These are phyloP conservation scores for Fusarium haematococcum DNA, from an alignment of 2,329 filamentous ascomycete genomes.

Conservation along the genomic window DNA sequence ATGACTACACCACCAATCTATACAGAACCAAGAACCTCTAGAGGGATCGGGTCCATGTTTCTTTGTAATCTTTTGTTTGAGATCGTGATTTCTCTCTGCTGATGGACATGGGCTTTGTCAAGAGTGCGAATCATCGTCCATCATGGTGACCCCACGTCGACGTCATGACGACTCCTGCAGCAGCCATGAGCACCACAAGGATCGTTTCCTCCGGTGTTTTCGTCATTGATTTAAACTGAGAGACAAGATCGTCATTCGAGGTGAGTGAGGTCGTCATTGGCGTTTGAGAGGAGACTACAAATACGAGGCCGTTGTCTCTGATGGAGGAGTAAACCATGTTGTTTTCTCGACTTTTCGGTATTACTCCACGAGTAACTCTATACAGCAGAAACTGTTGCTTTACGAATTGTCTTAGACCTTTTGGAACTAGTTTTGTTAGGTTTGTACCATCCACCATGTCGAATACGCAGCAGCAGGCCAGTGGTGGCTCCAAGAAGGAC, in stretches of 20 bases:
- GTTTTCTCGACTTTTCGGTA: not conserved
- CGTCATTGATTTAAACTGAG: constrained; percentile 28
- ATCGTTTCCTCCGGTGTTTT: constrained; percentile 36
- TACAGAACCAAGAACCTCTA: not conserved
- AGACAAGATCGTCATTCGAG: constrained; percentile 12
- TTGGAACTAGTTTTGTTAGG: constrained; percentile 1
- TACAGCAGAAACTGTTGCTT: not conserved
- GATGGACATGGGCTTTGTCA: not conserved
- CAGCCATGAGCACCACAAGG: constrained; percentile 5
- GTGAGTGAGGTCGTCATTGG: constrained; percentile 27
- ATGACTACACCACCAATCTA: not conserved
- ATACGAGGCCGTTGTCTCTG: not conserved
- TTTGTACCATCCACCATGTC: constrained; percentile 27
- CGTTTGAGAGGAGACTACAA: not conserved
- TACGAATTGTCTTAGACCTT: constrained; percentile 9
- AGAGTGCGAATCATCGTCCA: constrained; percentile 20
- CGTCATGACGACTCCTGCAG: constrained; percentile 25
- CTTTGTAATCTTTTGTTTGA: constrained; percentile 7
- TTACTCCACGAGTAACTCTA: not conserved
- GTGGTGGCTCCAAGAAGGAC: constrained; percentile 39
- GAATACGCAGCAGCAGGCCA: constrained; percentile 26
- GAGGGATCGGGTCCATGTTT: not conserved
- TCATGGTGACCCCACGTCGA: constrained; percentile 40
- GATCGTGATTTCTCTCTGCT: constrained; percentile 19
- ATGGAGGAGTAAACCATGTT: not conserved